phyloP scores from a whole-genome alignment of 129 eudicot species.

The Escallonia herrerae region DNA sequence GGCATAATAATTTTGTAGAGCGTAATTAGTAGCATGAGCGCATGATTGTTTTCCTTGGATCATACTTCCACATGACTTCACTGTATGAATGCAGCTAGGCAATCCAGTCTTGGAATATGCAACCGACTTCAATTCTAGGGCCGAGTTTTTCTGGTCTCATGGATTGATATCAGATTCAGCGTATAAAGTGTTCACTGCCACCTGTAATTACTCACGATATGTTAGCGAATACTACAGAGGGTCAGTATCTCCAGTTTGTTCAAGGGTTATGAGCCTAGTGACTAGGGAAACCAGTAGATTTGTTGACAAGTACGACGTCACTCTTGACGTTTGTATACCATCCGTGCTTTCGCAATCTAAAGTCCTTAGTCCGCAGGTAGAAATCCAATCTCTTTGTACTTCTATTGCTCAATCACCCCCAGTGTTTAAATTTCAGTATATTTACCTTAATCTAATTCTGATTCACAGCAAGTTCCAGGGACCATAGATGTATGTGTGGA shows the following conservation, averaged over 20 bases:
- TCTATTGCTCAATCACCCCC: too few species aligned
- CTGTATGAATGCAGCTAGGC: constrained; percentile 38
- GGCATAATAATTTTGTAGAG: too few species aligned
- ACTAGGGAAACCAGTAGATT: constrained; percentile 53
- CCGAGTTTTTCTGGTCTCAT: constrained; percentile 71
- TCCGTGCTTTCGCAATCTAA: constrained; percentile 62
- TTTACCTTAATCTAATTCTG: not conserved
- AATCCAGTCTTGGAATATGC: constrained; percentile 47
- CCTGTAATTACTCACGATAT: constrained; percentile 45
- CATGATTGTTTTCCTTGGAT: not conserved
- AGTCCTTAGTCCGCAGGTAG: constrained; percentile 45
- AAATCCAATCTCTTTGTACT: not conserved
- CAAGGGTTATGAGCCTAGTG: constrained; percentile 36
- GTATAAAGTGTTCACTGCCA: constrained; percentile 37
- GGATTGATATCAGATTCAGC: constrained; percentile 52
- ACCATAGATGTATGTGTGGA: constrained; percentile 52
- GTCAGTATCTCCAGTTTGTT: constrained; percentile 43
- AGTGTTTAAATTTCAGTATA: not conserved
- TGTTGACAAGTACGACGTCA: constrained; percentile 61
- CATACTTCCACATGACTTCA: not conserved
- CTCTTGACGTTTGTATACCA: constrained; percentile 59
- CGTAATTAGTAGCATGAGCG: too few species aligned
- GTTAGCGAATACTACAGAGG: constrained; percentile 52
- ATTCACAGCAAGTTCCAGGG: constrained; percentile 24
- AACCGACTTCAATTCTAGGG: constrained; percentile 34